A percentile compares a stretch with the other conserved stretches of the same genome.
Evolutionary conservation across 345 rosid species (phyloP).

Genomic region (Alliaria petiolata): DNA sequence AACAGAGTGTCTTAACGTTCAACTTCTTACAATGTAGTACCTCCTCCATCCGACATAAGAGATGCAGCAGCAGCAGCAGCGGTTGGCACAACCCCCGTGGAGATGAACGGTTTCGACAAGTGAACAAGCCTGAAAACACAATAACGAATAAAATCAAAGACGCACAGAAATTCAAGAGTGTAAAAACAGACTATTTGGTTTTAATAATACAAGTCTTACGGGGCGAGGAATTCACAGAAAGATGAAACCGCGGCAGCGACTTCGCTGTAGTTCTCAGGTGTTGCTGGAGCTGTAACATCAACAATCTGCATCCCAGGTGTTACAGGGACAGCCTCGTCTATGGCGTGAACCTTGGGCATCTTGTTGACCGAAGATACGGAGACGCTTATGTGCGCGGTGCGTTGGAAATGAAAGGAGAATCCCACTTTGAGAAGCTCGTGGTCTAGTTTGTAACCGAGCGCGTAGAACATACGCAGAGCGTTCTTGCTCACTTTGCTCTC

Average conservation of each 20-base stretch:
- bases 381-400: constrained; percentile 68
- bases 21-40: constrained; percentile 49
- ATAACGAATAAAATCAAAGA: not conserved
- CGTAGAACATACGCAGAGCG: constrained; percentile 61
- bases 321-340: constrained; percentile 85
- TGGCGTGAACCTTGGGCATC: constrained; percentile 81
- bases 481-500: constrained; percentile 99
- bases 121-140: constrained; percentile 67
- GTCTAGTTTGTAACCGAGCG: constrained; percentile 91
- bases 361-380: constrained; percentile 80
- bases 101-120: constrained; percentile 80
- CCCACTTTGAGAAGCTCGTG: constrained; percentile 90
- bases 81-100: constrained; percentile 88
- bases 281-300: constrained; percentile 92
- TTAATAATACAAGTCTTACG: constrained; percentile 54
- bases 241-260: constrained; percentile 76
- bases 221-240: constrained; percentile 94
- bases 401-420: constrained; percentile 79
- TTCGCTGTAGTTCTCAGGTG: constrained; percentile 79
- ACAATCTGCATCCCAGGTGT: constrained; percentile 98
- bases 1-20: not conserved
- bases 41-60: constrained; percentile 97
- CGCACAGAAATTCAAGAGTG: not conserved
- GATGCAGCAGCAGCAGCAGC: constrained; percentile 98
- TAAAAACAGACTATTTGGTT: too few relatives aligned